These are phyloP conservation scores for Neocucurbitaria cava DNA, from an alignment of 2,329 filamentous ascomycete genomes.

Conservation along the genomic window DNA sequence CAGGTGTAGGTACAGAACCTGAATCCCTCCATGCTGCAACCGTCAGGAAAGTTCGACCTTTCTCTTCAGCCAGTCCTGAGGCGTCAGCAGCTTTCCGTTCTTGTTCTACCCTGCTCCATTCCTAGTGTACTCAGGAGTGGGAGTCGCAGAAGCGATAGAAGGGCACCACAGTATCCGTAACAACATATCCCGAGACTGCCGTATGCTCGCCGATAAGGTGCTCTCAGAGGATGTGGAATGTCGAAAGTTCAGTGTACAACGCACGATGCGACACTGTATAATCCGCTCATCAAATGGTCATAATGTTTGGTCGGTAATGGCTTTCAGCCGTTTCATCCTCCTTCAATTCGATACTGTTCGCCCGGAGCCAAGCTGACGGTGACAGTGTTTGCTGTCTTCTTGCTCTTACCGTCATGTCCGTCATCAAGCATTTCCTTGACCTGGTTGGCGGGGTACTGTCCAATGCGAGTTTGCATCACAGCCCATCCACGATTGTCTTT, in stretches of 20 bases:
- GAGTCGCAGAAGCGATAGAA: too few relatives aligned
- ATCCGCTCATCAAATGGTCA: neutral
- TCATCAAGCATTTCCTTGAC: slow-evolving; percentile 38
- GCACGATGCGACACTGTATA: neutral
- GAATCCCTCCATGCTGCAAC: too few relatives aligned
- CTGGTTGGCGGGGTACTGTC: slow-evolving; percentile 38
- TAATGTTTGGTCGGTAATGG: neutral
- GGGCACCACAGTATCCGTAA: too few relatives aligned
- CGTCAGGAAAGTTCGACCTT: too few relatives aligned
- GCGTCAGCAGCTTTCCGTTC: too few relatives aligned
- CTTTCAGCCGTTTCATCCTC: slow-evolving; percentile 13
- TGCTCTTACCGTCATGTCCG: slow-evolving; percentile 10
- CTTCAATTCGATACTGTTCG: slow-evolving; percentile 27
- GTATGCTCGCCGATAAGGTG: neutral
- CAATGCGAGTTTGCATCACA: slow-evolving; percentile 59
- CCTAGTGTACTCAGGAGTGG: too few relatives aligned
- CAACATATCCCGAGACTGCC: neutral
- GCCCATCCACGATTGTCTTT: slow-evolving; percentile 63
- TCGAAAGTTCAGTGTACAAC: neutral
- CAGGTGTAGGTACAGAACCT: too few relatives aligned
- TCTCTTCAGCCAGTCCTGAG: too few relatives aligned
- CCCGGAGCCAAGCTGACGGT: slow-evolving; percentile 29
- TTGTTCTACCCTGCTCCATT: too few relatives aligned
- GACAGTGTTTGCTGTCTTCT: slow-evolving; percentile 18
- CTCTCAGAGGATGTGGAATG: neutral